Evolutionary conservation across 108 stramenopile species (phyloP).

Genomic region (Skeletonema potamos): DNA sequence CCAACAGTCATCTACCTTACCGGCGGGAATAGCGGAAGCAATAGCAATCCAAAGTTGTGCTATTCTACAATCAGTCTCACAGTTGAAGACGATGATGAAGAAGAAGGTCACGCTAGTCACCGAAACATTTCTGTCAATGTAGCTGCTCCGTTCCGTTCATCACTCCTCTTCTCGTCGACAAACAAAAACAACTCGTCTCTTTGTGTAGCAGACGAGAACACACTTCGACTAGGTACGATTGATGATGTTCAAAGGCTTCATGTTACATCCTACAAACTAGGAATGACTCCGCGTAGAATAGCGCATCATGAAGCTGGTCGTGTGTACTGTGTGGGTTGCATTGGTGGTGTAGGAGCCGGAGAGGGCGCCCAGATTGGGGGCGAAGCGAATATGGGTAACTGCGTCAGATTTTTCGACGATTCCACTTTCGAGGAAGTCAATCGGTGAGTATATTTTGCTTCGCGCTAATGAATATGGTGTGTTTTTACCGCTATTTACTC

Average conservation of each 20-base stretch:
- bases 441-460: slow-evolving; percentile 41
- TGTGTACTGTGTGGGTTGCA: slow-evolving; percentile 84
- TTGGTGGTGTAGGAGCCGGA: slow-evolving; percentile 67
- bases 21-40: slow-evolving; percentile 59
- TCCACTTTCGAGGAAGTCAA: slow-evolving; percentile 86
- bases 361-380: slow-evolving; percentile 52
- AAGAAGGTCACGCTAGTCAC: slow-evolving; percentile 53
- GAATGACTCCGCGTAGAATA: slow-evolving; percentile 91
- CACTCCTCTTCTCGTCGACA: slow-evolving; percentile 58
- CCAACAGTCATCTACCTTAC: slow-evolving; percentile 95
- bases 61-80: slow-evolving; percentile 93
- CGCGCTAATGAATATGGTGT: background rate
- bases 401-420: slow-evolving; percentile 88
- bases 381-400: slow-evolving; percentile 80
- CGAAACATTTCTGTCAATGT: slow-evolving; percentile 74
- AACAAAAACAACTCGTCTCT: slow-evolving; percentile 79
- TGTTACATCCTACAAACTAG: slow-evolving; percentile 89
- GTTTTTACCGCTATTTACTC: background rate
- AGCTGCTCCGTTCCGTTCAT: slow-evolving; percentile 74
- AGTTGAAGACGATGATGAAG: slow-evolving; percentile 56
- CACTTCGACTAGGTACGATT: slow-evolving; percentile 91
- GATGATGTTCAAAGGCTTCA: slow-evolving; percentile 99
- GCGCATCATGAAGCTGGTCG: slow-evolving; percentile 77
- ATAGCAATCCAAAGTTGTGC: slow-evolving; percentile 80
- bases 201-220: slow-evolving; percentile 88